A percentile compares a stretch with the other conserved stretches of the same genome.
Conservation (phyloP, 352 stramenopile species). For the Blastocystis sp. region DNA sequence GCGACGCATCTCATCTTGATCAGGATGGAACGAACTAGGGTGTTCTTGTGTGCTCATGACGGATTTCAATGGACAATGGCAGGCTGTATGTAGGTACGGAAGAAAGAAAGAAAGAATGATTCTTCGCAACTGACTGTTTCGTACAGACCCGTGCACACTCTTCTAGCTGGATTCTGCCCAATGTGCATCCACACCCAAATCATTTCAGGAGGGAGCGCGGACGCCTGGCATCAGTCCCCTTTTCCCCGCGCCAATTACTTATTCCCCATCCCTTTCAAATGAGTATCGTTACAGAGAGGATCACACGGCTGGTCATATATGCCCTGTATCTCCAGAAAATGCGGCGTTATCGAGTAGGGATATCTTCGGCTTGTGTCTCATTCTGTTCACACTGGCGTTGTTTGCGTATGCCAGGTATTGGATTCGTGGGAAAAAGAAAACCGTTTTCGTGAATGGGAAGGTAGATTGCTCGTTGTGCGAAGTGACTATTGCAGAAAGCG, state of each 20-base stretch:
- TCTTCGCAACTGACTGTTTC: not conserved
- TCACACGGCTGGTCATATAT: not conserved
- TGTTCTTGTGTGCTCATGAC: not conserved
- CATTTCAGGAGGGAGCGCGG: not conserved
- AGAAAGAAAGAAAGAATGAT: not conserved
- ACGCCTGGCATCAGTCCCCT: not conserved
- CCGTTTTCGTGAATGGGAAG: constrained; percentile 46
- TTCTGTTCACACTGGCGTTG: not conserved
- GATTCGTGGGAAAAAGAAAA: not conserved
- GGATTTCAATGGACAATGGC: not conserved
- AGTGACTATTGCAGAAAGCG: constrained; percentile 25
- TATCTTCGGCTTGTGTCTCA: not conserved
- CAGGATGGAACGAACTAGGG: not conserved
- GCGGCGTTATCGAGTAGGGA: not conserved
- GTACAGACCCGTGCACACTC: constrained; percentile 10
- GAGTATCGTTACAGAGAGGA: not conserved
- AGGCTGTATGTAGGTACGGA: not conserved
- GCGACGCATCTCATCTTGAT: not conserved
- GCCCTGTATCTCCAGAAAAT: not conserved
- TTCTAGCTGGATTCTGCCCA: not conserved
- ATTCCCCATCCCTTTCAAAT: not conserved
- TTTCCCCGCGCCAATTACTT: not conserved
- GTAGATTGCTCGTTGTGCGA: not conserved
- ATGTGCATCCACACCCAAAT: not conserved
- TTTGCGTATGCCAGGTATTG: constrained; percentile 24